Evolutionary conservation across 495 filamentous ascomycete genomes (phyloP), one percentile per base, ranked within the genome.

Genomic region (Tuber microsphaerosporum): DNA sequence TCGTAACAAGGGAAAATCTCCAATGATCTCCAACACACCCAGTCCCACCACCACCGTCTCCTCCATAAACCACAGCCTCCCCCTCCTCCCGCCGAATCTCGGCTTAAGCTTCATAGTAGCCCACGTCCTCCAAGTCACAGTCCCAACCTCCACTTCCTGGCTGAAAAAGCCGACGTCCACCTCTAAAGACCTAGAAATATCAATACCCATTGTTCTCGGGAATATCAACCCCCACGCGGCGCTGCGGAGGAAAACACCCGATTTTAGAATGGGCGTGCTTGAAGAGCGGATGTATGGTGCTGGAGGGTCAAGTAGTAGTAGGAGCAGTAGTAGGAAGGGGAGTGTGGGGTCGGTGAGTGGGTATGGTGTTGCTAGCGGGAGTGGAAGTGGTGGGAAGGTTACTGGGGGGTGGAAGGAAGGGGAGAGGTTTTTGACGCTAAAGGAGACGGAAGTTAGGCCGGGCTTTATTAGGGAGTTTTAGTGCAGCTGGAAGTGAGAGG

Each of bases 361-460:
- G 45, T 48, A 22, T 71, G 78, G 78, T 34, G 74, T 65, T 14
- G 69, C 56, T n/a, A 39, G 45, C 34, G 45, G 44, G n/a, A 34
- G 42, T 20, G 69, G 73, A 9, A 71, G 75, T 65, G 34, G n/a
- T 20, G 75, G 56, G 61, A 31, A 61, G n/a, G 71, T 69, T 6
- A 71, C 48, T 16, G 16, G 70, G 46, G 69, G 61, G 34, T 82
- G 81, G 81, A 82, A 51, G 71, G 73, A 79, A 34, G 81, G 81
- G 12, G 77, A 81, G 69, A 77, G 76, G 41, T 82, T 82, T 72
- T 71, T 76, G 71, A 82, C 81, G 6, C 41, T 83, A 73, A 79
- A 82, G 43, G 81, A 82, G 72, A 76, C 77, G 26, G 71, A 75
- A 75, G 51, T 74, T 48, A 73, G 74, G 43, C 81, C 81, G 9